These are phyloP conservation scores for Rhipidocladum racemiflorum DNA, from an alignment of 176 grass and related monocot species.

Conservation along the genomic window DNA sequence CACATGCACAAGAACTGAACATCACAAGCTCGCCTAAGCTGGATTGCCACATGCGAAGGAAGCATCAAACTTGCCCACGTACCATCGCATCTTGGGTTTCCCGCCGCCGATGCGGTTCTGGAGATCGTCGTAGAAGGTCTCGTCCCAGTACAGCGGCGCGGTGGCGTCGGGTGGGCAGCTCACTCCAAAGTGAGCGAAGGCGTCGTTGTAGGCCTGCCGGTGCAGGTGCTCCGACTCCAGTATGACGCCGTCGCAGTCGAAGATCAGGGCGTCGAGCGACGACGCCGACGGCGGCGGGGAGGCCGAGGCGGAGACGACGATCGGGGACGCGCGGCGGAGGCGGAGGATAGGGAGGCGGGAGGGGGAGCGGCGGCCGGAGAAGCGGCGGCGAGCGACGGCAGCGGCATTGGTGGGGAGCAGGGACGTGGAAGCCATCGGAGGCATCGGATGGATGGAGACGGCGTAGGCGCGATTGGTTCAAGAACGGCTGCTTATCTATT, in stretches of 20 bases:
- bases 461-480: constrained; percentile 31
- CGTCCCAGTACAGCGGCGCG: constrained; percentile 58
- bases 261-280: constrained; percentile 75
- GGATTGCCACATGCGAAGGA: neutral
- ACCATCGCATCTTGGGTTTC: constrained; percentile 99
- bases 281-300: no score
- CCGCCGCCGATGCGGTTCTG: constrained; percentile 92
- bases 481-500: constrained; percentile 34
- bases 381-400: neutral
- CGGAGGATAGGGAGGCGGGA: constrained; percentile 3
- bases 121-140: constrained; percentile 78
- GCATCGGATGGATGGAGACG: constrained; percentile 16
- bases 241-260: constrained; percentile 94
- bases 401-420: constrained; percentile 1
- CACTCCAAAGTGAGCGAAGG: constrained; percentile 77
- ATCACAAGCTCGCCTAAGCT: neutral
- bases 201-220: constrained; percentile 89
- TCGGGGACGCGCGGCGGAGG: constrained; percentile 8
- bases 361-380: neutral
- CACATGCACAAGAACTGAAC: neutral
- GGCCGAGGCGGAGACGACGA: constrained; percentile 38
- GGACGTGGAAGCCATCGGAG: constrained; percentile 53
- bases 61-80: neutral
- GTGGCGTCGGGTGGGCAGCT: constrained; percentile 45
- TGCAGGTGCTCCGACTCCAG: constrained; percentile 97